Evolutionary conservation across 1,284 basidiomycete genomes (phyloP).

Genomic region (Austroboletus novae-zelandiae): DNA sequence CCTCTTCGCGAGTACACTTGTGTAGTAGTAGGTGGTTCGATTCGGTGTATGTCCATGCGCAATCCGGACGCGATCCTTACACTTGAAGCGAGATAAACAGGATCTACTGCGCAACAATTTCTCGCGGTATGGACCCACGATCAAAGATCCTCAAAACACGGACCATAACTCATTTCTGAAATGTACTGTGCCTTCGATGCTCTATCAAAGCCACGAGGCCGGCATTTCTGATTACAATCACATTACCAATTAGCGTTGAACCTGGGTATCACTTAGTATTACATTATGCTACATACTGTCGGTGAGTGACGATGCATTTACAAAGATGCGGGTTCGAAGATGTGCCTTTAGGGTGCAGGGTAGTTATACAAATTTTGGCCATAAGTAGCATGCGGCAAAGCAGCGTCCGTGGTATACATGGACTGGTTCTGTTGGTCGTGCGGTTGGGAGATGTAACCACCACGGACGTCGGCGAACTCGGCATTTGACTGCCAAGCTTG

Average conservation of each 20-base stretch:
- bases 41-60: too few species aligned
- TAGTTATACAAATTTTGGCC: neutral
- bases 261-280: neutral
- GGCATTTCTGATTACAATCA: neutral
- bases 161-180: neutral
- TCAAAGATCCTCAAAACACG: neutral
- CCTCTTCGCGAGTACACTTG: too few species aligned
- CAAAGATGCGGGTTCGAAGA: neutral
- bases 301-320: neutral
- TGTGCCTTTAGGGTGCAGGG: neutral
- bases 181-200: neutral
- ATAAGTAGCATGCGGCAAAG: neutral
- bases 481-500: neutral
- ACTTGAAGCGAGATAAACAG: neutral
- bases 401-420: neutral
- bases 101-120: neutral
- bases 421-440: neutral
- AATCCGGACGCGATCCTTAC: too few species aligned
- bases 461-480: neutral
- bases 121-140: neutral
- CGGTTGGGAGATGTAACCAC: neutral
- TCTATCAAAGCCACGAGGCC: too few species aligned
- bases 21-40: too few species aligned
- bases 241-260: neutral
- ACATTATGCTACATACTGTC: neutral